Conservation (phyloP, 2,329 filamentous ascomycete genomes). For the Parascedosporium putredinis region DNA sequence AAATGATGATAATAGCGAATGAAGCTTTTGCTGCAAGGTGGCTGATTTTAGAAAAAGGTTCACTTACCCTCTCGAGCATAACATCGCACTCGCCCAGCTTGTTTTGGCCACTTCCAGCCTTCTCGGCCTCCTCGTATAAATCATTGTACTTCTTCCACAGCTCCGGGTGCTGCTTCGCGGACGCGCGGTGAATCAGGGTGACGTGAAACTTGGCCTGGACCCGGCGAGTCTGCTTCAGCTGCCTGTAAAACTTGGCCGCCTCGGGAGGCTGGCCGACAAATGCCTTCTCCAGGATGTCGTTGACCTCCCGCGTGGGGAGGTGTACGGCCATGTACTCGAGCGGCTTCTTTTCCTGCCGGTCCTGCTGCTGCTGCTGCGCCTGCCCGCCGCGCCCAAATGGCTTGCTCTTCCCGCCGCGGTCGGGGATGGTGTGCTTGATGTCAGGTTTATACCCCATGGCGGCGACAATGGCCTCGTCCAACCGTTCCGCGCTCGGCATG, state of each 20-base stretch:
- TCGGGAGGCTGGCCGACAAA: conserved; percentile 49
- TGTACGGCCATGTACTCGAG: conserved; percentile 49
- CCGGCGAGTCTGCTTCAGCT: conserved; percentile 62
- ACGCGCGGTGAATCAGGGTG: conserved; percentile 77
- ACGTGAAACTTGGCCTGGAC: conserved; percentile 86
- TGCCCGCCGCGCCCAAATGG: conserved; percentile 10
- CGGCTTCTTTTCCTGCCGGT: conserved; percentile 30
- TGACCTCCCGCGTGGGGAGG: conserved; percentile 31
- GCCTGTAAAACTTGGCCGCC: conserved; percentile 52
- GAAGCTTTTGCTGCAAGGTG: no score
- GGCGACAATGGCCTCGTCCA: conserved; percentile 68
- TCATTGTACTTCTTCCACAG: conserved; percentile 66
- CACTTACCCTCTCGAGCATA: conserved; percentile 47
- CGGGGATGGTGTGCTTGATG: conserved; percentile 63
- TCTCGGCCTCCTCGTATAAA: conserved; percentile 40
- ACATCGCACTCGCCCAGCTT: conserved; percentile 53
- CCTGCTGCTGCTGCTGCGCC: conserved; percentile 20
- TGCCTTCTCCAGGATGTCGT: conserved; percentile 52
- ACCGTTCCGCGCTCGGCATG: conserved; percentile 59
- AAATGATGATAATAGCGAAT: no score
- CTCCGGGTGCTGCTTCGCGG: conserved; percentile 47
- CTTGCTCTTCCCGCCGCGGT: conserved; percentile 26
- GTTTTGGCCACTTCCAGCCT: conserved; percentile 21
- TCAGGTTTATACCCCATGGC: conserved; percentile 71
- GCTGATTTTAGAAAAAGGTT: background rate